A percentile compares a stretch with the other conserved stretches of the same genome.
Evolutionary conservation across 345 rosid species (phyloP).

Genomic region (Arabidopsis arenosa): DNA sequence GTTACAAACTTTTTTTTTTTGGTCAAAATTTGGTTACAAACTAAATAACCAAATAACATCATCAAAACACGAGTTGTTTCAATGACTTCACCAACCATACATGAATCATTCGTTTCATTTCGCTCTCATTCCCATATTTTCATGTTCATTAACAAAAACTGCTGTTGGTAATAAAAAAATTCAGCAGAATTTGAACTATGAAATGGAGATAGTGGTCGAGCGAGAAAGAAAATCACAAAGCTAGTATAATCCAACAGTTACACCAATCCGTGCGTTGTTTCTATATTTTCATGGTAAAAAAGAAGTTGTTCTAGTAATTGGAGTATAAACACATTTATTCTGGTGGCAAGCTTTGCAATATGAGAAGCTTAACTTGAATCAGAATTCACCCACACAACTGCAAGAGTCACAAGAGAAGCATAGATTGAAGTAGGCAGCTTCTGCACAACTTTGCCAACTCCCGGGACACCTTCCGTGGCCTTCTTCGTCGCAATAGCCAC

Average conservation of each 20-base stretch:
- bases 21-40: too few relatives aligned
- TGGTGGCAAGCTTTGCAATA: background rate
- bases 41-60: too few relatives aligned
- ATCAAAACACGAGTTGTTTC: too few relatives aligned
- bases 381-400: constrained; percentile 55
- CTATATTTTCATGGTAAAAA: background rate
- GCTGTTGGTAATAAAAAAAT: background rate
- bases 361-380: constrained; percentile 28
- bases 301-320: background rate
- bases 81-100: too few relatives aligned
- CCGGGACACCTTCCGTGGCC: constrained; percentile 89
- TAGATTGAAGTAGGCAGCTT: constrained; percentile 78
- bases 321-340: background rate
- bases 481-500: constrained; percentile 88
- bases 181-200: background rate
- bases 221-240: background rate
- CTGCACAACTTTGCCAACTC: constrained; percentile 81
- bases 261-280: background rate
- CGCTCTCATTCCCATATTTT: too few relatives aligned
- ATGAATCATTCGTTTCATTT: too few relatives aligned
- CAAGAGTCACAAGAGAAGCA: constrained; percentile 85
- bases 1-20: too few relatives aligned
- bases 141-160: too few relatives aligned
- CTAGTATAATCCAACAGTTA: background rate
- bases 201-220: background rate